phyloP scores from a whole-genome alignment of 805 yeast species.

The Candida koratica region DNA sequence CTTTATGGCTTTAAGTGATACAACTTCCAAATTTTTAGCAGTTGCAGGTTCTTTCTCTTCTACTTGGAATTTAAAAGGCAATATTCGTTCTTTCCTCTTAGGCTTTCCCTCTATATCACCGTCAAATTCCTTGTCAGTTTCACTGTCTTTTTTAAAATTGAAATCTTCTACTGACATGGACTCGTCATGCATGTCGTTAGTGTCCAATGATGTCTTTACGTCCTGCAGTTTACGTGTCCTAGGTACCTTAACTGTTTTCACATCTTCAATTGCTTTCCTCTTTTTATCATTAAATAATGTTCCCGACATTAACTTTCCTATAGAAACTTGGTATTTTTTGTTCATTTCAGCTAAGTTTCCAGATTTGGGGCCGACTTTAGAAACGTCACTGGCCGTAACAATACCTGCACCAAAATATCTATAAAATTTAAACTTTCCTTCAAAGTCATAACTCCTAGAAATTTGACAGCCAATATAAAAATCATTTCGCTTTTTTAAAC shows the following conservation, averaged over 20 bases:
- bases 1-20: conserved; percentile 24
- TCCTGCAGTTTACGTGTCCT: neutral
- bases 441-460: conserved; percentile 63
- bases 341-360: conserved; percentile 10
- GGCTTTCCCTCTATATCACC: neutral
- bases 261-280: conserved; percentile 2
- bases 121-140: neutral
- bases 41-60: neutral
- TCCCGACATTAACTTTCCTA: conserved; percentile 26
- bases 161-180: neutral
- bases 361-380: neutral
- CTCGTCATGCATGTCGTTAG: neutral
- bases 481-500: conserved; percentile 25
- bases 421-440: conserved; percentile 70
- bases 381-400: neutral
- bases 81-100: neutral
- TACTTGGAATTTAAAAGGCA: conserved; percentile 2
- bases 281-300: conserved; percentile 3
- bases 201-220: conserved; percentile 3
- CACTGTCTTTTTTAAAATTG: neutral
- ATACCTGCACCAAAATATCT: conserved; percentile 39
- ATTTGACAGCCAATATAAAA: conserved; percentile 31
- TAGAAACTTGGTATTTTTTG: conserved; percentile 15
- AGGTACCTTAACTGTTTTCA: neutral
- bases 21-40: neutral